Conservation (phyloP, 495 filamentous ascomycete genomes). For the Margaritispora aquatica region DNA sequence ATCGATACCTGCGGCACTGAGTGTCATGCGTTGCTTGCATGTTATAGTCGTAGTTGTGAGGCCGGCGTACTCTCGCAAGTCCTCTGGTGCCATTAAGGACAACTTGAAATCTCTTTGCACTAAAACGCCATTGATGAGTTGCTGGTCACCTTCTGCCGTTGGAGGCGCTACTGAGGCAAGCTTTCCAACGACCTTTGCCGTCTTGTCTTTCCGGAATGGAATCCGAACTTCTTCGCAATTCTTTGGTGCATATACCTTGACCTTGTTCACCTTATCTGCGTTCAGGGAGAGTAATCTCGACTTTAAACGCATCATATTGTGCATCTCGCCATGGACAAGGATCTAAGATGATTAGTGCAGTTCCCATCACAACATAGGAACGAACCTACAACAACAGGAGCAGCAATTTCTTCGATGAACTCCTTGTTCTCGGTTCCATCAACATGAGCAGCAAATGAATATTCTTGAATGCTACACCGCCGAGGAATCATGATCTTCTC, state of each 20-base stretch:
- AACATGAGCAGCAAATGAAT: slow-evolving; percentile 92
- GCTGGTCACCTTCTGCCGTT: slow-evolving; percentile 36
- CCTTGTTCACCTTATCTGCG: slow-evolving; percentile 65
- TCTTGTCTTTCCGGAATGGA: slow-evolving; percentile 92
- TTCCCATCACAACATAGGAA: neutral
- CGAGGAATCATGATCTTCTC: slow-evolving; percentile 89
- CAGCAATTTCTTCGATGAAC: slow-evolving; percentile 88
- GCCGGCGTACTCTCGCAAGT: slow-evolving; percentile 91
- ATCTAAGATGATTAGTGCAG: slow-evolving; percentile 46
- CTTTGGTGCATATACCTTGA: slow-evolving; percentile 85
- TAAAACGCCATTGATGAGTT: slow-evolving; percentile 76
- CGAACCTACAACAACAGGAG: slow-evolving; percentile 81
- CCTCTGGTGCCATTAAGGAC: slow-evolving; percentile 91
- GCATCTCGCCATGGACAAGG: slow-evolving; percentile 91
- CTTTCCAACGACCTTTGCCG: slow-evolving; percentile 93
- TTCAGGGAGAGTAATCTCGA: slow-evolving; percentile 91
- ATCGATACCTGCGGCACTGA: slow-evolving; percentile 83
- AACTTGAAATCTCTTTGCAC: slow-evolving; percentile 97
- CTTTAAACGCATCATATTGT: slow-evolving; percentile 97
- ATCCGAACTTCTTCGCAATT: slow-evolving; percentile 96
- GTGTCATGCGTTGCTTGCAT: slow-evolving; percentile 80
- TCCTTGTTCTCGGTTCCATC: slow-evolving; percentile 92
- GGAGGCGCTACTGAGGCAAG: slow-evolving; percentile 64
- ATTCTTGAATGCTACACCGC: slow-evolving; percentile 85
- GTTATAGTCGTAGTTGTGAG: slow-evolving; percentile 87